Base-by-base conservation (phyloP, 73 alveolate species). In the Uronychia binucleata region DNA sequence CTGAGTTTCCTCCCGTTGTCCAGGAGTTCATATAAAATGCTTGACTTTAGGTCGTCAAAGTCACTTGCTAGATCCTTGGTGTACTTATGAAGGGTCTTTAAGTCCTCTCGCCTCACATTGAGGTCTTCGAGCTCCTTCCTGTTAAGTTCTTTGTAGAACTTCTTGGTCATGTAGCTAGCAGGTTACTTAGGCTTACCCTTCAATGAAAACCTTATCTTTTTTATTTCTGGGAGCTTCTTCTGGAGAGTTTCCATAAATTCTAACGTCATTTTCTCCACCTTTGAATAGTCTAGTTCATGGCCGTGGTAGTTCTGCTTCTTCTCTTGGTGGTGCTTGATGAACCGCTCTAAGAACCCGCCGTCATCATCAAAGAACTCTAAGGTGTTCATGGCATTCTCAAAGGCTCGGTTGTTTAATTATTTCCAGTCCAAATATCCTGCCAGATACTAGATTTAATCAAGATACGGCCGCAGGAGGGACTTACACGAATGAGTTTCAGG, bases 1-100 rank as follows among this genome's bases (percentile, higher is more conserved):
- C 58, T 58, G 30, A 82, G 78, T 30, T 82, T 34, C 30, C 60
- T 35, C 13, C 89, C 89, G 33, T 74, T 82, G 57, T 82, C 82
- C 29, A 82, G 77, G 32, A 82, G 60, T 46, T 82, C 89, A 13
- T 57, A 74, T 1, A 82, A 75, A 0, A 82, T 19, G 30, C 57
- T 57, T 1, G 77, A 30, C 57, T 35, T 82, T n/a, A 82, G 34
- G 78, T 75, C 74, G 1, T 81, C 79, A 8, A 46, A 46, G 19
- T 46, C 19, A 19, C 19, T 46, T 46, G 67, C 5, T 11, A 46
- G 67, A 19, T 46, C 67, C 19, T 46, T 46, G 67, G 67, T 19
- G 19, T 11, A 46, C 19, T 46, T 46, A 46, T 46, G 19, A 46
- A 46, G 67, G 5, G 67, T 46, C 19, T 46, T 46, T 19, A 46